Percentiles rank a stretch among this genome's conserved stretches.
These are phyloP conservation scores for Heterobasidion annosum DNA, from an alignment of 1,284 basidiomycete genomes.

Conservation along the genomic window DNA sequence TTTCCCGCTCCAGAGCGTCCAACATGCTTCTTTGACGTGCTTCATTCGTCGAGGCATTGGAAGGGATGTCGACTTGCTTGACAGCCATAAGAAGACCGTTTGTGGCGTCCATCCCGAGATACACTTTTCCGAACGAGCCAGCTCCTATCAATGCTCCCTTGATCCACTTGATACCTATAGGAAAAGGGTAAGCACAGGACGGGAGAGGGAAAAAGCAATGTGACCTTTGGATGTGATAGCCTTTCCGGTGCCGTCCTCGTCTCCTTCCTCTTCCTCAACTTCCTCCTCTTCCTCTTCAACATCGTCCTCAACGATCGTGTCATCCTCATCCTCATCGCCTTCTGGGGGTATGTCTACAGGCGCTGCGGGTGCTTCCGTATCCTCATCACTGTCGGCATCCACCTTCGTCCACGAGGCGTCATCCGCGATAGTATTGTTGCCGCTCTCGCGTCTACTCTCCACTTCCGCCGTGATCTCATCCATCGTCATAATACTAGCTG, in stretches of 20 bases:
- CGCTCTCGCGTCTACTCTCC: conserved; percentile 62
- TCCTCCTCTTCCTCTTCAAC: conserved; percentile 45
- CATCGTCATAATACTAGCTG: conserved; percentile 88
- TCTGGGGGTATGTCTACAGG: conserved; percentile 22
- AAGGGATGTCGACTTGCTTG: conserved; percentile 95
- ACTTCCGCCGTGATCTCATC: conserved; percentile 98
- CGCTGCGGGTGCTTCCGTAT: conserved; percentile 21
- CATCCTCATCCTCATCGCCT: conserved; percentile 36
- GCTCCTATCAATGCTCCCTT: conserved; percentile 97
- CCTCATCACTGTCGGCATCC: conserved; percentile 32
- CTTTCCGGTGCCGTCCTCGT: conserved; percentile 40
- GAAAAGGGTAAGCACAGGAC: conserved; percentile 8
- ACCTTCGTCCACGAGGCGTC: conserved; percentile 56
- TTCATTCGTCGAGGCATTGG: conserved; percentile 80
- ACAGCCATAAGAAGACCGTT: conserved; percentile 97
- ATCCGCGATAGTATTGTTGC: conserved; percentile 32
- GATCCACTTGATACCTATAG: conserved; percentile 81
- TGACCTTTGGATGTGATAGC: conserved; percentile 58
- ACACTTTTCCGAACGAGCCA: conserved; percentile 93
- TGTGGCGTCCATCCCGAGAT: conserved; percentile 94
- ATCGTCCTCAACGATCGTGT: conserved; percentile 30
- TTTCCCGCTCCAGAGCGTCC: conserved; percentile 91
- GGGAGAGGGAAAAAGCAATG: conserved; percentile 24
- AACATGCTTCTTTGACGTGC: conserved; percentile 95
- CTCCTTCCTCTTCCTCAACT: conserved; percentile 27